Base-by-base conservation (phyloP, 2,329 filamentous ascomycete genomes). In the Colletotrichum magnum region DNA sequence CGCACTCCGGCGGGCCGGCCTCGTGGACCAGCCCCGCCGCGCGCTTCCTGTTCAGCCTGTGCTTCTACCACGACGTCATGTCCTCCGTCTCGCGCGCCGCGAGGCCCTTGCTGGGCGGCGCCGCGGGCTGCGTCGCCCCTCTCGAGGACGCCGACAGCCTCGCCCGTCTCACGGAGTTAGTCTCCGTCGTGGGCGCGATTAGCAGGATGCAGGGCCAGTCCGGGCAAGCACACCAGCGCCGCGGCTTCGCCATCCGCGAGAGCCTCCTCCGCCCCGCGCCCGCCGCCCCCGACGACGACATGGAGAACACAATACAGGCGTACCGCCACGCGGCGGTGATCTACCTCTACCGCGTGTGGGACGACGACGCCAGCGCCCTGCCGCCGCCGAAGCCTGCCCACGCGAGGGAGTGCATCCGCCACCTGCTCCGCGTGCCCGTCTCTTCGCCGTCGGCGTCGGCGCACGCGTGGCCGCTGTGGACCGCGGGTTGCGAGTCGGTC, bases 381-480 rank as follows among this genome's bases (percentile, higher is more conserved):
- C 59, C 66, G 51, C 73, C 73, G 0, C 60, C 58, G 0, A 71
- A 73, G 5, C 59, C 73, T 6, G 63, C 59, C 6, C 75, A 78
- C 53, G 76, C 74, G 4, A 64, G 71, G 21, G 64, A 64, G 32
- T 77, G 77, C 50, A 74, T 79, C 26, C 50, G 60, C 6, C 72
- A 79, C 41, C 70, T 79, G 3, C 57, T 68, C 7, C 56, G 71
- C 21, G 75, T 79, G 3, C 71, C 74, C 4, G 70, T 76, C 16
- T 62, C 65, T 2, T 78, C 77, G 1, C 73, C 77, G 5, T 75
- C 78, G 13, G 74, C 74, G 7, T 74, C 77, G 1, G 72, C 72
- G 1, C 77, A 79, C 26, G 74, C 74, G 15, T 79, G 77, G 77
- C 77, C 77, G 5, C 64, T 79, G 1, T 78, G 75, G 75, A 79